These are phyloP conservation scores for Penium margaritaceum DNA, from an alignment of 139 green algal species.

Conservation along the genomic window DNA sequence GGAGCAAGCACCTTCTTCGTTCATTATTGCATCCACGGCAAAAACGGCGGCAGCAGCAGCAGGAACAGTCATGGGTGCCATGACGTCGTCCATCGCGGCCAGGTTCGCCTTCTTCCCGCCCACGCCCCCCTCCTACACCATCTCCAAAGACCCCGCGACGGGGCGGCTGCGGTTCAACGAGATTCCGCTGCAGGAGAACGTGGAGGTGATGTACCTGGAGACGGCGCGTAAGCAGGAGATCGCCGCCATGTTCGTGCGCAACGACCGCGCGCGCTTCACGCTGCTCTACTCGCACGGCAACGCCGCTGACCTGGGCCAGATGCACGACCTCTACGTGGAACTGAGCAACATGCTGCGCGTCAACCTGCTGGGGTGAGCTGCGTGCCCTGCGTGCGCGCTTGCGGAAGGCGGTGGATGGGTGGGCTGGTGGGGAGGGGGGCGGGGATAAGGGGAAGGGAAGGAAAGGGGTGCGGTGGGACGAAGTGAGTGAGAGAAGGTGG, in stretches of 20 bases:
- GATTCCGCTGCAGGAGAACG: conserved; percentile 39
- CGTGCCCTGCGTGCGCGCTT: no score
- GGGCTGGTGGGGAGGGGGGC: no score
- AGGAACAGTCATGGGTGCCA: conserved; percentile 29
- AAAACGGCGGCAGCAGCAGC: no score
- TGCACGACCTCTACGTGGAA: conserved; percentile 73
- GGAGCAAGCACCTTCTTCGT: no score
- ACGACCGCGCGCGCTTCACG: conserved; percentile 46
- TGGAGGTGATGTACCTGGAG: conserved; percentile 44
- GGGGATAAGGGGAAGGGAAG: neutral
- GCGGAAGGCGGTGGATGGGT: neutral
- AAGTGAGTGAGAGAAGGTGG: no score
- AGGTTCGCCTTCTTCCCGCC: conserved; percentile 76
- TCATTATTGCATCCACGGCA: no score
- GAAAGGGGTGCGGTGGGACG: no score
- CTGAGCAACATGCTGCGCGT: conserved; percentile 59
- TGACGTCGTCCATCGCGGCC: conserved; percentile 36
- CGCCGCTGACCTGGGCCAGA: conserved; percentile 80
- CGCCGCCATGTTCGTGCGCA: conserved; percentile 54
- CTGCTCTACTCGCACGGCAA: conserved; percentile 88
- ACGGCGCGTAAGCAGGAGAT: conserved; percentile 48
- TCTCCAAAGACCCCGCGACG: conserved; percentile 43
- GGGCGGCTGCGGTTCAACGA: conserved; percentile 1
- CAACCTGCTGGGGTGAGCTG: conserved; percentile 63
- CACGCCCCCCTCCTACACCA: conserved; percentile 61